A percentile compares a stretch with the other conserved stretches of the same genome.
Evolutionary conservation across 139 green algal species (phyloP).

Genomic region (Desmodesmus armatus): DNA sequence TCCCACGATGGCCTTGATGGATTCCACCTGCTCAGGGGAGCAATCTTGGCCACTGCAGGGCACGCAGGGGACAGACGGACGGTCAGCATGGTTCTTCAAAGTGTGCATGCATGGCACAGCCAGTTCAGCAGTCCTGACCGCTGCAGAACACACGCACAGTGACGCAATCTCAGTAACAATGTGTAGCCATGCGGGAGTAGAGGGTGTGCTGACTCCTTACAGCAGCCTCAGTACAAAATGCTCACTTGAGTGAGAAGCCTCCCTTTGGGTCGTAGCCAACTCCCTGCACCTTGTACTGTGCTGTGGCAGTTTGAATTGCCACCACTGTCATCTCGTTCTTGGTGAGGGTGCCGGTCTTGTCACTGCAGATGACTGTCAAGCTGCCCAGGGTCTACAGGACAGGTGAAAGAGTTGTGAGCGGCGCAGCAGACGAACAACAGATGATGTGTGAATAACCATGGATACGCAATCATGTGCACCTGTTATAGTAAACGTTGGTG

Average conservation of each 20-base stretch:
- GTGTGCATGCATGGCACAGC: no score
- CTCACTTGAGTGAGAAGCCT: constrained; percentile 25
- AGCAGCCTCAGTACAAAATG: neutral
- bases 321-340: constrained; percentile 82
- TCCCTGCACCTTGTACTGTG: constrained; percentile 47
- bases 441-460: no score
- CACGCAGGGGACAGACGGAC: no score
- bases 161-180: no score
- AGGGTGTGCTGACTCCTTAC: neutral
- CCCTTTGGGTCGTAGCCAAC: constrained; percentile 60
- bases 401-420: no score
- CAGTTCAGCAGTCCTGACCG: no score
- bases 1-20: constrained; percentile 29
- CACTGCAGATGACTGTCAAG: constrained; percentile 60
- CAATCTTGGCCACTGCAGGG: neutral
- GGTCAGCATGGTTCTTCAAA: no score
- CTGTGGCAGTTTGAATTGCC: constrained; percentile 14
- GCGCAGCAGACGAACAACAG: neutral
- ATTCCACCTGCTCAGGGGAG: neutral
- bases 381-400: constrained; percentile 58
- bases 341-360: constrained; percentile 68
- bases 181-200: no score
- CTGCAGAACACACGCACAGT: no score
- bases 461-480: no score
- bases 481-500: no score